phyloP scores from a whole-genome alignment of 2,329 filamentous ascomycete genomes.

The Beauveria caledonica region DNA sequence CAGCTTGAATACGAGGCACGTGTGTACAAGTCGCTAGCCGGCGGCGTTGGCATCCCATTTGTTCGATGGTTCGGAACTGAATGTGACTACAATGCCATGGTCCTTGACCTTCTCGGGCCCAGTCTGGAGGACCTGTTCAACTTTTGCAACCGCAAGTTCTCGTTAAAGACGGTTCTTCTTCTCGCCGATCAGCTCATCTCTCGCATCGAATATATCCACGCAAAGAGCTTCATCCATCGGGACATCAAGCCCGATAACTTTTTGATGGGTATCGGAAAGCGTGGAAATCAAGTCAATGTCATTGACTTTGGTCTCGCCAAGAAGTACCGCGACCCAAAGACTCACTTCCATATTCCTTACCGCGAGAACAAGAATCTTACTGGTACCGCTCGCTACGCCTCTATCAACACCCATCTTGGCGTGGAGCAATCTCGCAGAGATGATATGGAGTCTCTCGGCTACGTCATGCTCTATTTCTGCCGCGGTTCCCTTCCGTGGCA shows the following conservation, averaged over 20 bases:
- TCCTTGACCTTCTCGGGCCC: slow-evolving; percentile 90
- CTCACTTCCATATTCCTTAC: slow-evolving; percentile 99
- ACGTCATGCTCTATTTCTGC: slow-evolving; percentile 99
- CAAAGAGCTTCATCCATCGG: slow-evolving; percentile 98
- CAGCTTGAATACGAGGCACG: slow-evolving; percentile 98
- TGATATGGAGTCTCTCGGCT: slow-evolving; percentile 98
- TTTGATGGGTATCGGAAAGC: slow-evolving; percentile 97
- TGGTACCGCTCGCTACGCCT: slow-evolving; percentile 95
- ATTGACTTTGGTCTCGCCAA: slow-evolving; percentile 99
- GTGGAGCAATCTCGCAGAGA: slow-evolving; percentile 99
- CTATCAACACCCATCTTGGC: slow-evolving; percentile 97
- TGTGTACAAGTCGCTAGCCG: slow-evolving; percentile 83
- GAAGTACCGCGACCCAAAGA: slow-evolving; percentile 99
- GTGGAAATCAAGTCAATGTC: slow-evolving; percentile 98
- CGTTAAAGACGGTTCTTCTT: slow-evolving; percentile 92
- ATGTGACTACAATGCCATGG: slow-evolving; percentile 99
- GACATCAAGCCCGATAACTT: slow-evolving; percentile 99
- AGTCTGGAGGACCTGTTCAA: slow-evolving; percentile 98
- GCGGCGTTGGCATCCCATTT: slow-evolving; percentile 95
- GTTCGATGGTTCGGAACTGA: slow-evolving; percentile 99
- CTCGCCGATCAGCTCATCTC: slow-evolving; percentile 98
- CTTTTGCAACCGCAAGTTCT: slow-evolving; percentile 99
- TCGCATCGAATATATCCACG: slow-evolving; percentile 98
- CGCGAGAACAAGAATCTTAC: slow-evolving; percentile 99
- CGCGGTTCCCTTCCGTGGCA: slow-evolving; percentile 98